phyloP scores from a whole-genome alignment of 352 stramenopile species.

The Blastocystis sp. region DNA sequence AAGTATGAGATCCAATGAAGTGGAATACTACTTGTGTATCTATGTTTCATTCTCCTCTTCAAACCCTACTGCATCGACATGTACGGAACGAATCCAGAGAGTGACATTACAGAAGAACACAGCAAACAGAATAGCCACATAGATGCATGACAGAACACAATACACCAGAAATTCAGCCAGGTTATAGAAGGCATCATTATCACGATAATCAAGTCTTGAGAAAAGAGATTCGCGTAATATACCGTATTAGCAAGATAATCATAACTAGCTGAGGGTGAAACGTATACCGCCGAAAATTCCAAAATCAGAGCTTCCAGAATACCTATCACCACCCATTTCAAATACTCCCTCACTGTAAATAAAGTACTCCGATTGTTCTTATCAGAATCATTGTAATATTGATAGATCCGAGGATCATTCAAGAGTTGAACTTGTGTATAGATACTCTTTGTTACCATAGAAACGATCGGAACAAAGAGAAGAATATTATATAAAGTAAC shows the following conservation, averaged over 20 bases:
- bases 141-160: slow-evolving; percentile 18
- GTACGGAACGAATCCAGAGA: slow-evolving; percentile 26
- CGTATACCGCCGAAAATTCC: not conserved
- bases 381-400: slow-evolving; percentile 38
- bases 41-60: not conserved
- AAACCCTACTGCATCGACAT: slow-evolving; percentile 61
- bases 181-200: slow-evolving; percentile 19
- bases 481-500: slow-evolving; percentile 62
- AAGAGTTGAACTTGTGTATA: not conserved
- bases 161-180: slow-evolving; percentile 25
- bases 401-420: slow-evolving; percentile 21
- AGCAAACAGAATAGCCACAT: slow-evolving; percentile 44
- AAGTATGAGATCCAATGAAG: slow-evolving; percentile 18
- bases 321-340: not conserved
- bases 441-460: slow-evolving; percentile 45
- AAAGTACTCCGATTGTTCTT: not conserved
- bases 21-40: not conserved
- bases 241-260: slow-evolving; percentile 39
- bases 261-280: not conserved
- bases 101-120: not conserved
- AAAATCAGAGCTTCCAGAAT: slow-evolving; percentile 22
- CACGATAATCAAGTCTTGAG: slow-evolving; percentile 25
- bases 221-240: slow-evolving; percentile 25
- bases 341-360: slow-evolving; percentile 18
- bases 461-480: slow-evolving; percentile 58